Conservation (phyloP, 1,284 basidiomycete species). For the Athelia sp. region DNA sequence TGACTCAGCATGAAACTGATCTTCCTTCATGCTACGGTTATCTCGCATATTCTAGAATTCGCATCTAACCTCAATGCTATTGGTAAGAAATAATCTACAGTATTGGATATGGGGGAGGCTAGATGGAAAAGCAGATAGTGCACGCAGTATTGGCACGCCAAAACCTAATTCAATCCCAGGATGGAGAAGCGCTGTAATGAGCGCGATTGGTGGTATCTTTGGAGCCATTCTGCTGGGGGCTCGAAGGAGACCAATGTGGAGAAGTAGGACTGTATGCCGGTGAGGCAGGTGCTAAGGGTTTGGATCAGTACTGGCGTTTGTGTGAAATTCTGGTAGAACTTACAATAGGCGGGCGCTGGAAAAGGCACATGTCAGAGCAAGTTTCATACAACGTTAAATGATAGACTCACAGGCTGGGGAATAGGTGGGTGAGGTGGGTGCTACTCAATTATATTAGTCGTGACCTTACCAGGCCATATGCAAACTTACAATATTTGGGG, state of each 20-base stretch:
- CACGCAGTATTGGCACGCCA: background rate
- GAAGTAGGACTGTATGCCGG: constrained; percentile 82
- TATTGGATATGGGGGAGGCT: background rate
- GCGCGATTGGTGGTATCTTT: constrained; percentile 21
- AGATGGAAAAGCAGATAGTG: constrained; percentile 5
- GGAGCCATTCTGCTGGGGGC: constrained; percentile 60
- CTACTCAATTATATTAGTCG: constrained; percentile 30
- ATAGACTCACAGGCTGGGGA: constrained; percentile 71
- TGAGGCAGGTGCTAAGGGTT: constrained; percentile 64
- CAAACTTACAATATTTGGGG: constrained; percentile 77
- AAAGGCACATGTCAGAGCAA: constrained; percentile 1
- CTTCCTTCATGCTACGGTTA: too few species aligned
- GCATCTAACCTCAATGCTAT: constrained; percentile 1
- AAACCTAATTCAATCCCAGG: constrained; percentile 44
- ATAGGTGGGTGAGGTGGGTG: constrained; percentile 80
- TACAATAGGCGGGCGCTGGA: constrained; percentile 68
- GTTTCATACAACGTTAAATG: constrained; percentile 11
- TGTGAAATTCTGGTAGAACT: constrained; percentile 24
- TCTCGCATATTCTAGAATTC: too few species aligned
- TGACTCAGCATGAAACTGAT: too few species aligned
- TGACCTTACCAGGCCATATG: background rate
- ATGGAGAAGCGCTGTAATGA: constrained; percentile 50
- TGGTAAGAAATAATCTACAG: background rate
- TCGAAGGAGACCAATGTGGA: constrained; percentile 76
- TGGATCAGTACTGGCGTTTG: constrained; percentile 8